Evolutionary conservation across 768 basidiomycete species (phyloP), one percentile per base, ranked within the genome.

Genomic region (Nidularia pulvinata): DNA sequence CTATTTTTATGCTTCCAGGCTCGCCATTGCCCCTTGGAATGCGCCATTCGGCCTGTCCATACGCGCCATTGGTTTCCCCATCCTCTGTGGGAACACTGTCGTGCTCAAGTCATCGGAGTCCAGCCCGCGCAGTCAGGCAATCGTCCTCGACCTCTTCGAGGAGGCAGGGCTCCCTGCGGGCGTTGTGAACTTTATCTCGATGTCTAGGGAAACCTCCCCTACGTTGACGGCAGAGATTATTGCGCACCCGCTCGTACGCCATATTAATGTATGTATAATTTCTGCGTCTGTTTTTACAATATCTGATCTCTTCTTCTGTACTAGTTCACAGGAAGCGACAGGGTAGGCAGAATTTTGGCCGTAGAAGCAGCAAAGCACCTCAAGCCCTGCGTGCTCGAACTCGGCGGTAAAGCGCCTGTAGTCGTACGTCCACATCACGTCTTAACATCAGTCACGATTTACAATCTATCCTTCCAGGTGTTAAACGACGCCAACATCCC

Each of bases 101-200:
- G 72, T 85, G 2, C 59, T 84, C 44, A 82, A 81, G 54, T 72
- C 74, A 10, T 82, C 82, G 0, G 83, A 84, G 56, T 65, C 68
- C 44, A 78, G 74, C 49, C 82, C 83, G 0, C 66, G 75, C 13
- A 74, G 69, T 19, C 81, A 82, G 51, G 65, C 69, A 6, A 63
- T 83, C 6, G 69, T 79, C 9, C 67, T 69, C 0, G 79, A 83
- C 52, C 57, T 80, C 1, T 71, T 85, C 19, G 68, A 78, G 11
- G 79, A 83, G 56, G 86, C 85, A 0, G 85, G 86, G 1, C 64
- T 89, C 1, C 86, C 86, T 4, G 63, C 69, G 13, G 85, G 84
- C 5, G 84, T 84, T 6, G 58, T 88, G 5, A 85, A 87, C 57
- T 78, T 76, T 59, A 58, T 87, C 13, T 74, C 79, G 5, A 75